Percentiles rank a stretch among this genome's conserved stretches.
phyloP scores from a whole-genome alignment of 345 rosid species.

The Eucalyptus cloeziana region DNA sequence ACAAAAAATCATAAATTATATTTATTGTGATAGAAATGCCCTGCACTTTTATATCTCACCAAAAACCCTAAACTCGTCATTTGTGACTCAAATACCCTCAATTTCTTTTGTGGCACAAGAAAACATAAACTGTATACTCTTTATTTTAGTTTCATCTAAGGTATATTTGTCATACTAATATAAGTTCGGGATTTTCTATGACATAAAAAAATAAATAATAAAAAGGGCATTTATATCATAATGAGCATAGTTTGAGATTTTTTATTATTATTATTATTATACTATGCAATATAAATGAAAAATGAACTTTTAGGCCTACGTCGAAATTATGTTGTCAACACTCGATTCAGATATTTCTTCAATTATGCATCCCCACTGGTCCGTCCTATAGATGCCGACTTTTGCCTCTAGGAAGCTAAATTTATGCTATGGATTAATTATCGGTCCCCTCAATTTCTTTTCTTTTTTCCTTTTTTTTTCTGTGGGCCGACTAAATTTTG shows the following conservation, averaged over 20 bases:
- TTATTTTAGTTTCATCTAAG: neutral
- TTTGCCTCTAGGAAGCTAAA: neutral
- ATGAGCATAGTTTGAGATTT: neutral
- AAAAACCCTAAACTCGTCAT: neutral
- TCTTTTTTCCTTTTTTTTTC: neutral
- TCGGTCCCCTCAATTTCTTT: no score
- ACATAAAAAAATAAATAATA: neutral
- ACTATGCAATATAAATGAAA: neutral
- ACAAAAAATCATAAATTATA: neutral
- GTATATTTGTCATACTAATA: neutral
- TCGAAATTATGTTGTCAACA: neutral
- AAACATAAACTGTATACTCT: neutral
- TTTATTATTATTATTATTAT: neutral
- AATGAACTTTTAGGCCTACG: neutral
- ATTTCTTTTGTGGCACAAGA: neutral
- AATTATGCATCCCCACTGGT: neutral
- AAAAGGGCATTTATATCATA: neutral
- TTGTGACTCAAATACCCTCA: no score
- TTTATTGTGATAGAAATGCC: neutral
- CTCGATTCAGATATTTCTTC: neutral
- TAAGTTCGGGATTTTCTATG: neutral
- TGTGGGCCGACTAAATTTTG: neutral
- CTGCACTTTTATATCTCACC: neutral
- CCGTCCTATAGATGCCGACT: neutral
- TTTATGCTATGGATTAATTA: neutral